Base-by-base conservation (phyloP, 495 filamentous ascomycete genomes). In the Podospora appendiculata region DNA sequence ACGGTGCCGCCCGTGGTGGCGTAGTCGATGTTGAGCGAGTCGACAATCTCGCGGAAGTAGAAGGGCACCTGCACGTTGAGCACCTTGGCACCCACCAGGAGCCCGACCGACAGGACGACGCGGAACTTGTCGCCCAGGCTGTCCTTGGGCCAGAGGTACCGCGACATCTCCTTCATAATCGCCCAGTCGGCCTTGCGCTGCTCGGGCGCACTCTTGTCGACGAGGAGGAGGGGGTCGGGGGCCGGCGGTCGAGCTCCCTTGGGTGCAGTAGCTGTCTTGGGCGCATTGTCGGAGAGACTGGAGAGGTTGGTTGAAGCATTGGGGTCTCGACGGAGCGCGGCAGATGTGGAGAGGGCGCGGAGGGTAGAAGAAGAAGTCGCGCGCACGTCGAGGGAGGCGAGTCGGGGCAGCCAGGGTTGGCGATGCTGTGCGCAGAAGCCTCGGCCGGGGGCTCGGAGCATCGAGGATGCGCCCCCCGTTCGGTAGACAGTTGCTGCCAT, bases 51-150 rank as follows among this genome's bases (percentile, higher is more conserved):
- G 69, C 96, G 96, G 75, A 98, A 97, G 73, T 95, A 98, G 69
- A 98, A 98, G 4, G 93, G 93, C 39, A 98, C 86, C 71, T 98
- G 89, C 7, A 98, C 94, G 68, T 96, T 98, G 58, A 97, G 76
- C 50, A 95, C 78, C 79, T 98, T 98, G 61, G 88, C 90, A 39
- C 91, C 90, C 17, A 98, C 73, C 12, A 98, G 77, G 48, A 98
- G 70, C 5, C 76, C 84, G 5, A 98, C 73, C 11, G 90, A 86
- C 18, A 92, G 72, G 32, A 86, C 81, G 35, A 98, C 93, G 57
- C 93, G 84, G 50, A 87, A 70, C 66, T 91, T 89, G 8, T 90
- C 90, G 18, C 84, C 85, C 60, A 86, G 70, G 59, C 86, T 89
- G 67, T 86, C 82, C 79, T 93, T 95, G 32, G 93, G 93, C 93